Evolutionary conservation across 495 filamentous ascomycete species (phyloP).

Genomic region (Mytilinidion resinicola): DNA sequence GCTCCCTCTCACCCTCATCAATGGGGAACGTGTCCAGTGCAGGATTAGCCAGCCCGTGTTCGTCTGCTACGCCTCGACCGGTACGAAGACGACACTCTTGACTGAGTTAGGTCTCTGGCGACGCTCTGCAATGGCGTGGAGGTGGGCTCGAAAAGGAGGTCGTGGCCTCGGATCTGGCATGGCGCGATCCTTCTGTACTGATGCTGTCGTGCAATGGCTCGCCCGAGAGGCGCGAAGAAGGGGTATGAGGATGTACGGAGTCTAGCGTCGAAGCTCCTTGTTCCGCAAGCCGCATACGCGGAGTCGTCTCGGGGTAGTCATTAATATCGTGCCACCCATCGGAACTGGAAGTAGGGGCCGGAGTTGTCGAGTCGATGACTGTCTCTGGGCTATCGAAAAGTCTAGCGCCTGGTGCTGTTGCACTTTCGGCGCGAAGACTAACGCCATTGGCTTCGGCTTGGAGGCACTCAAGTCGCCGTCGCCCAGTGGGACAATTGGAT

Average conservation of each 20-base stretch:
- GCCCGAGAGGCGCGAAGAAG: too few relatives aligned
- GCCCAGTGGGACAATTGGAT: conserved; percentile 1
- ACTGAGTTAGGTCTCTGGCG: conserved; percentile 1
- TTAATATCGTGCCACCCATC: not conserved
- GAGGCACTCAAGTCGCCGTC: conserved; percentile 3
- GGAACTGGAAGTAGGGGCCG: not conserved
- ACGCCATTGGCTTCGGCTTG: conserved; percentile 1
- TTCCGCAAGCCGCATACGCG: too few relatives aligned
- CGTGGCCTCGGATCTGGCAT: too few relatives aligned
- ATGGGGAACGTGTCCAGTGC: not conserved
- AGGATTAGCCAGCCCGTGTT: not conserved
- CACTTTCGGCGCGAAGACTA: not conserved
- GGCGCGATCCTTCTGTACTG: too few relatives aligned
- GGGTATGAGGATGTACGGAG: too few relatives aligned
- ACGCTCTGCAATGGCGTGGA: too few relatives aligned
- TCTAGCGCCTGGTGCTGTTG: not conserved
- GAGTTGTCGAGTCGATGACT: conserved; percentile 4
- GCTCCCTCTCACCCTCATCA: not conserved
- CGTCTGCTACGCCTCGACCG: conserved; percentile 2
- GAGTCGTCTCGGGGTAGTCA: conserved; percentile 2
- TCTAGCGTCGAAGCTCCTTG: too few relatives aligned
- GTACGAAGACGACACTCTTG: conserved; percentile 4
- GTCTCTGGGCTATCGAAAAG: conserved; percentile 2
- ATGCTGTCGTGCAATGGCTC: too few relatives aligned
- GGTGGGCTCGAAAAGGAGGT: too few relatives aligned